These are phyloP conservation scores for Suillus americanus DNA, from an alignment of 768 basidiomycete genomes.

Conservation along the genomic window DNA sequence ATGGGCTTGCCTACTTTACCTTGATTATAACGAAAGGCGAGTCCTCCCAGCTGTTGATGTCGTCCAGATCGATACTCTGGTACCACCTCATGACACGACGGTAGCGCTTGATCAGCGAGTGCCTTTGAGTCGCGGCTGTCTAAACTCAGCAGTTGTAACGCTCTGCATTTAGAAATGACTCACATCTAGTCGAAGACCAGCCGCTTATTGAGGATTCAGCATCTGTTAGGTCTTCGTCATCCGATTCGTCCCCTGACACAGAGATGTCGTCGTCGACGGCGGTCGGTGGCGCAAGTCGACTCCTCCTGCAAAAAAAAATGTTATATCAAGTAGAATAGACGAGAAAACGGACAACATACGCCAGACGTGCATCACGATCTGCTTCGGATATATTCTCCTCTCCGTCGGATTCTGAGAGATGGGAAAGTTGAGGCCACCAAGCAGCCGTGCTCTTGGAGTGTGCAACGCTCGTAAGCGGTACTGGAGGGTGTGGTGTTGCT, in stretches of 20 bases:
- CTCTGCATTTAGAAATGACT: slow-evolving; percentile 3
- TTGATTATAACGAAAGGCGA: slow-evolving; percentile 45
- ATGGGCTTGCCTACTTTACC: slow-evolving; percentile 32
- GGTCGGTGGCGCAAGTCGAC: slow-evolving; percentile 46
- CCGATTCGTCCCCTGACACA: slow-evolving; percentile 77
- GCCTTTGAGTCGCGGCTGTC: slow-evolving; percentile 18
- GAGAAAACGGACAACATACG: slow-evolving; percentile 42
- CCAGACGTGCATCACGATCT: slow-evolving; percentile 70
- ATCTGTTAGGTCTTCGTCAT: slow-evolving; percentile 69
- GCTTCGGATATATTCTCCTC: slow-evolving; percentile 63
- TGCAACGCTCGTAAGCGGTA: slow-evolving; percentile 6
- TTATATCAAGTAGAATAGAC: not conserved
- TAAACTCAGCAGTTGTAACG: slow-evolving; percentile 13
- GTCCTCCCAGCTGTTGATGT: slow-evolving; percentile 44
- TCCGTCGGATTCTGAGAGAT: slow-evolving; percentile 63
- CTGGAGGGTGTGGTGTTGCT: slow-evolving; percentile 10
- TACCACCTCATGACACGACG: slow-evolving; percentile 51
- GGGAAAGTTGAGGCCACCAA: slow-evolving; percentile 23
- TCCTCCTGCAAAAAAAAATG: slow-evolving; percentile 38
- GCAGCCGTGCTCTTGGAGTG: not conserved
- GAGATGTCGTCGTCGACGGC: slow-evolving; percentile 45
- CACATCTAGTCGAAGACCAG: slow-evolving; percentile 40
- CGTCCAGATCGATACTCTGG: slow-evolving; percentile 30
- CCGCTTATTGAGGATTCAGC: slow-evolving; percentile 36
- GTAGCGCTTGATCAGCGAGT: slow-evolving; percentile 44